phyloP scores from a whole-genome alignment of 2,329 filamentous ascomycete species.

The Periconia sp. region DNA sequence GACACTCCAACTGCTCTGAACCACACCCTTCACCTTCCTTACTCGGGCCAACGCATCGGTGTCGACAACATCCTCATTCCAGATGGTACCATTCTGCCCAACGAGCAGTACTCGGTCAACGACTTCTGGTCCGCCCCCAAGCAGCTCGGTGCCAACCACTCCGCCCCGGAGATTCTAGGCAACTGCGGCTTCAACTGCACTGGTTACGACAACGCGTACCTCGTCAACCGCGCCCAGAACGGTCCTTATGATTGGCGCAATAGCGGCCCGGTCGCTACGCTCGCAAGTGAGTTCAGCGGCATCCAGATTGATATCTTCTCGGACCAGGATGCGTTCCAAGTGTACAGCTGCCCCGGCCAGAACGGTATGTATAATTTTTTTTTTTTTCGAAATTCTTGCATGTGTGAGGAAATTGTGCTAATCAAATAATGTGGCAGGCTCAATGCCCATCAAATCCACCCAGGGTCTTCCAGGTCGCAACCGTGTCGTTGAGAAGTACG shows the following conservation, averaged over 20 bases:
- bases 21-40: slow-evolving; percentile 73
- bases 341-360: slow-evolving; percentile 80
- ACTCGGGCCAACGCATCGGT: slow-evolving; percentile 68
- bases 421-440: slow-evolving; percentile 35
- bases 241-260: slow-evolving; percentile 66
- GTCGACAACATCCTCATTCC: slow-evolving; percentile 60
- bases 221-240: slow-evolving; percentile 63
- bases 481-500: slow-evolving; percentile 70
- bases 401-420: neutral
- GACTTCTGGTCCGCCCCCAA: slow-evolving; percentile 84
- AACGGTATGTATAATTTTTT: slow-evolving; percentile 55
- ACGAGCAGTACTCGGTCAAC: slow-evolving; percentile 68
- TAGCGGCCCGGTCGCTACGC: slow-evolving; percentile 61
- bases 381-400: slow-evolving; percentile 7
- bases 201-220: slow-evolving; percentile 79
- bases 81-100: slow-evolving; percentile 65
- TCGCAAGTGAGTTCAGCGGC: slow-evolving; percentile 75
- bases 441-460: slow-evolving; percentile 66
- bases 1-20: slow-evolving; percentile 67
- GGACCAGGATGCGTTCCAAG: slow-evolving; percentile 84
- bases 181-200: slow-evolving; percentile 83
- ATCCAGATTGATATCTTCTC: slow-evolving; percentile 80
- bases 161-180: slow-evolving; percentile 61
- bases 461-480: slow-evolving; percentile 67
- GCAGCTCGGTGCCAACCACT: slow-evolving; percentile 71